These are phyloP conservation scores for Leccinum fibrillosum DNA, from an alignment of 768 basidiomycete genomes.

Conservation along the genomic window DNA sequence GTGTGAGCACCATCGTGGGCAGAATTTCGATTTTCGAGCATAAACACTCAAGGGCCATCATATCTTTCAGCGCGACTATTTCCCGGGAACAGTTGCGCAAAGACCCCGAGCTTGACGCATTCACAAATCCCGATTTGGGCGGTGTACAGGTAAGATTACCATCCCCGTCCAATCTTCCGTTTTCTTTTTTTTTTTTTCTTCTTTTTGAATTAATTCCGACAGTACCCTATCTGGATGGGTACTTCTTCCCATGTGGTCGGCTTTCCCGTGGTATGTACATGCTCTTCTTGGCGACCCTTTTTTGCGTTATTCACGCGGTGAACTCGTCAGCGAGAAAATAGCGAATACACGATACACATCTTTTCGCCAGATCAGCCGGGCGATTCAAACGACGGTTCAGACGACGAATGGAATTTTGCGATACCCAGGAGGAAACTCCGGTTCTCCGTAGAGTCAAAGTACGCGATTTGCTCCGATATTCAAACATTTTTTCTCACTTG, in stretches of 20 bases:
- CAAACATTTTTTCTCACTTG: background rate
- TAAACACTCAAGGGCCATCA: constrained; percentile 3
- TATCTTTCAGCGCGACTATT: constrained; percentile 34
- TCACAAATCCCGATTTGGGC: constrained; percentile 12
- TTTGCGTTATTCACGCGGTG: background rate
- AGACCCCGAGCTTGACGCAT: constrained; percentile 37
- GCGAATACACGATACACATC: constrained; percentile 33
- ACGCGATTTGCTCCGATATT: constrained; percentile 4
- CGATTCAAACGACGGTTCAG: constrained; percentile 25
- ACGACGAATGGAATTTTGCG: constrained; percentile 30
- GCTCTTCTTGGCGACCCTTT: background rate
- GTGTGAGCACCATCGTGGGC: constrained; percentile 31
- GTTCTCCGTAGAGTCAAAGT: constrained; percentile 36
- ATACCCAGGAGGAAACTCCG: constrained; percentile 33
- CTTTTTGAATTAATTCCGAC: background rate
- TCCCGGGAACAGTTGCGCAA: constrained; percentile 37
- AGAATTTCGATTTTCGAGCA: background rate
- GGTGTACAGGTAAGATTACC: constrained; percentile 12
- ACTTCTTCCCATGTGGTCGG: constrained; percentile 12
- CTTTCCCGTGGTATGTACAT: constrained; percentile 15
- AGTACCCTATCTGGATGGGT: constrained; percentile 23
- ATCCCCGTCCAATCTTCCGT: background rate
- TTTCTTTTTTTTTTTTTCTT: background rate
- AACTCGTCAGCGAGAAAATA: constrained; percentile 29
- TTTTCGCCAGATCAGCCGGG: constrained; percentile 35